These are phyloP conservation scores for Paracoccidioides lutzii DNA, from an alignment of 2,329 filamentous ascomycete genomes.

Conservation along the genomic window DNA sequence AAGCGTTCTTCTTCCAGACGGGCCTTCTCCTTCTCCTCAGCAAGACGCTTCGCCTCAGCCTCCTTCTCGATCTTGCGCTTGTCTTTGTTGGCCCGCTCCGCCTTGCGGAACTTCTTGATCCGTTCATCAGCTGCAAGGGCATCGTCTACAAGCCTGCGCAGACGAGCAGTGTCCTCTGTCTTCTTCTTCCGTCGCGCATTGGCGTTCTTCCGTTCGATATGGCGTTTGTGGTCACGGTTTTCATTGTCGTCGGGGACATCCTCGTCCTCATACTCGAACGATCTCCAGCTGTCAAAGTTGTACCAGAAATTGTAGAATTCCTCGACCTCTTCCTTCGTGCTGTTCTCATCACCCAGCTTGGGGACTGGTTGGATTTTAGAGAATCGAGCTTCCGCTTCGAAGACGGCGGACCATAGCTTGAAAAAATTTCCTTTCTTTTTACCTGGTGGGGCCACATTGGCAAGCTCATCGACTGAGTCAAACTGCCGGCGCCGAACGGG, in stretches of 20 bases:
- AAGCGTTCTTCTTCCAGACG: conserved; percentile 73
- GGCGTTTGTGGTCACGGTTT: conserved; percentile 96
- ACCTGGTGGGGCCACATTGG: conserved; percentile 78
- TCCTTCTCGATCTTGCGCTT: conserved; percentile 86
- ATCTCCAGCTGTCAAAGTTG: conserved; percentile 96
- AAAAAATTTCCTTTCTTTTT: conserved; percentile 88
- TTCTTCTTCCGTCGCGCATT: conserved; percentile 99
- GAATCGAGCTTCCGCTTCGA: conserved; percentile 87
- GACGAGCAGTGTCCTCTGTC: conserved; percentile 86
- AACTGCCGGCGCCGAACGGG: conserved; percentile 86
- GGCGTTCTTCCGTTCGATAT: conserved; percentile 96
- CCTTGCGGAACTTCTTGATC: conserved; percentile 93
- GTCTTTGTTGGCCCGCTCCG: conserved; percentile 87
- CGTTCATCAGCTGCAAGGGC: conserved; percentile 75
- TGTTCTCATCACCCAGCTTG: conserved; percentile 68
- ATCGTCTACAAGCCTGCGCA: conserved; percentile 82
- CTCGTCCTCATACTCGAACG: conserved; percentile 97
- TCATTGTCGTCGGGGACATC: conserved; percentile 98
- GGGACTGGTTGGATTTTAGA: conserved; percentile 84
- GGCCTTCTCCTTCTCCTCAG: conserved; percentile 70
- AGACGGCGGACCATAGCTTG: conserved; percentile 84
- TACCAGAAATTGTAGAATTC: conserved; percentile 99
- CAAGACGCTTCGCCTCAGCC: conserved; percentile 74
- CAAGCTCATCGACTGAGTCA: conserved; percentile 89
- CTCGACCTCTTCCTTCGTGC: conserved; percentile 80